Percentiles rank a stretch among this genome's conserved stretches.
phyloP scores from a whole-genome alignment of 23 red algal genomes.

The Gracilaria domingensis region DNA sequence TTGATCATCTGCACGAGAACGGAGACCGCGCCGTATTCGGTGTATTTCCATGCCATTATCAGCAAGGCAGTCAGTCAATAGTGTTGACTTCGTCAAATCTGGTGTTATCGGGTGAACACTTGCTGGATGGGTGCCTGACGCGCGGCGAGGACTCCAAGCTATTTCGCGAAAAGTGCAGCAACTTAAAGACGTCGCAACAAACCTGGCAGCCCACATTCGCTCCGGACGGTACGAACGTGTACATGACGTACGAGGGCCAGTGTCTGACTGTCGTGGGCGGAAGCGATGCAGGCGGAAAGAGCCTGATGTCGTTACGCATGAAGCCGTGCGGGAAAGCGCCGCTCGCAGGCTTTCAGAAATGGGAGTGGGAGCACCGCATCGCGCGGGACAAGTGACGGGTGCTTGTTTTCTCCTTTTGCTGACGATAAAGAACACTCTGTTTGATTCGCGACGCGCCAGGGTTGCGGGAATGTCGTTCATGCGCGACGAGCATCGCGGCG shows the following conservation, averaged over 20 bases:
- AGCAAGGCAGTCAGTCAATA: slow-evolving; percentile 55
- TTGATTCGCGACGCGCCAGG: too few relatives aligned
- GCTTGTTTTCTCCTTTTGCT: too few relatives aligned
- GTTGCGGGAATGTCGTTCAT: too few relatives aligned
- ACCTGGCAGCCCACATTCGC: slow-evolving; percentile 3
- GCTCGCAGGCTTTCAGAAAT: slow-evolving; percentile 13
- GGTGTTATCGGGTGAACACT: slow-evolving; percentile 47
- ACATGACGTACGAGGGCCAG: slow-evolving; percentile 9
- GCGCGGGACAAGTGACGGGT: too few relatives aligned
- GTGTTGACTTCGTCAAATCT: slow-evolving; percentile 25
- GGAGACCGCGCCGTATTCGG: slow-evolving; percentile 24
- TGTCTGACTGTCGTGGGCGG: slow-evolving; percentile 48
- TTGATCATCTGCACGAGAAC: slow-evolving; percentile 64
- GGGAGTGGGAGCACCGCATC: slow-evolving; percentile 53
- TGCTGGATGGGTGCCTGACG: slow-evolving; percentile 59
- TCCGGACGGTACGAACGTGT: not conserved
- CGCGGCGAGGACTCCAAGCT: slow-evolving; percentile 14
- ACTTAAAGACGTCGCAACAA: slow-evolving; percentile 1
- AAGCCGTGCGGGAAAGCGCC: slow-evolving; percentile 21
- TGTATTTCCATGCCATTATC: slow-evolving; percentile 64
- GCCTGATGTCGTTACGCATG: slow-evolving; percentile 49
- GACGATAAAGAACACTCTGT: too few relatives aligned
- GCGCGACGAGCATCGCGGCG: too few relatives aligned
- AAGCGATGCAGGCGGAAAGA: slow-evolving; percentile 19
- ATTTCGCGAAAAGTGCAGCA: slow-evolving; percentile 12